Conservation (phyloP, 1,284 basidiomycete species). For the Grifola frondosa region DNA sequence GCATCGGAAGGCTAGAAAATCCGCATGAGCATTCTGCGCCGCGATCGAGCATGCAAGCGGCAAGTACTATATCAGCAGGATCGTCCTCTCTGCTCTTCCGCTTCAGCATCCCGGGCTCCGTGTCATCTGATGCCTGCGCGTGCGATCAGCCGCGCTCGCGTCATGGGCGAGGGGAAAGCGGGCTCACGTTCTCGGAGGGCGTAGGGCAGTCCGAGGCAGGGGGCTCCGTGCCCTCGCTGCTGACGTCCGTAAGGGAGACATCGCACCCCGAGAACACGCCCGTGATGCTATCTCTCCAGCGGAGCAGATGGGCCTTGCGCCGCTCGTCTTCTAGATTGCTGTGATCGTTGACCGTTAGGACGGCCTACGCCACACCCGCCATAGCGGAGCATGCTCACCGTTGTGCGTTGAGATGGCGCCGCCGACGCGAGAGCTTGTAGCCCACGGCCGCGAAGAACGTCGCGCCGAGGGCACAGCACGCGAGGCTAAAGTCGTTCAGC, state of each 20-base stretch:
- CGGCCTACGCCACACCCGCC: too few relatives aligned
- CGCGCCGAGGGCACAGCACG: slow-evolving; percentile 30
- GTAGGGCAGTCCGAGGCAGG: slow-evolving; percentile 17
- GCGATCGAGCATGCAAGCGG: slow-evolving; percentile 3
- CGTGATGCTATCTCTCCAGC: slow-evolving; percentile 18
- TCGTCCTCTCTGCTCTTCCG: slow-evolving; percentile 21
- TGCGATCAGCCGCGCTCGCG: neutral
- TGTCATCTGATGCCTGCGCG: slow-evolving; percentile 18
- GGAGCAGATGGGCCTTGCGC: neutral
- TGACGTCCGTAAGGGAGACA: slow-evolving; percentile 6
- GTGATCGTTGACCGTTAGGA: too few relatives aligned
- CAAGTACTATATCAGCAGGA: slow-evolving; percentile 16
- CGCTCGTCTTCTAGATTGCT: neutral
- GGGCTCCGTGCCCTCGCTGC: slow-evolving; percentile 13
- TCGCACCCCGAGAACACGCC: slow-evolving; percentile 14
- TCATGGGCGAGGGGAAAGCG: neutral
- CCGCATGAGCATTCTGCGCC: slow-evolving; percentile 7
- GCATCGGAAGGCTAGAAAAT: neutral
- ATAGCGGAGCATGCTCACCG: too few relatives aligned
- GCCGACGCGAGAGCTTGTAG: slow-evolving; percentile 25
- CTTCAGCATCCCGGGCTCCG: slow-evolving; percentile 22
- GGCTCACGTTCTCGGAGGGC: slow-evolving; percentile 22
- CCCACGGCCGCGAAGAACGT: slow-evolving; percentile 31
- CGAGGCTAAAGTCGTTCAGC: slow-evolving; percentile 31
- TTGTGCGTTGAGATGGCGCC: too few relatives aligned